Percentiles rank a stretch among this genome's conserved stretches.
These are phyloP conservation scores for Candida sithepensis DNA, from an alignment of 805 yeast genomes.

Conservation along the genomic window DNA sequence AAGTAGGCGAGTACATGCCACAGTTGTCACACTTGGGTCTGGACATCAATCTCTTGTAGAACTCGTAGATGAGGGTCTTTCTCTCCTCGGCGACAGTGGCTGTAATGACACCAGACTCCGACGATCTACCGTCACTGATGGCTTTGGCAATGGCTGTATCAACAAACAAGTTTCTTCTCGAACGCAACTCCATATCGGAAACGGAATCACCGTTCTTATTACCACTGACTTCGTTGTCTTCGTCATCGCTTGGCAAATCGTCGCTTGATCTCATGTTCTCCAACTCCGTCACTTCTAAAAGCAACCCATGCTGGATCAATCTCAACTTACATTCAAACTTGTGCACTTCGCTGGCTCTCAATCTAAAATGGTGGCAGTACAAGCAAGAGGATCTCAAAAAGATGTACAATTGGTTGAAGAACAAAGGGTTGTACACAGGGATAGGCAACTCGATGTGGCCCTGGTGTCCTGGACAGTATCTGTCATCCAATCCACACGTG, in stretches of 20 bases:
- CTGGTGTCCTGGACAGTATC: conserved; percentile 95
- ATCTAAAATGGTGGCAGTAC: conserved; percentile 83
- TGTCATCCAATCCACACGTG: conserved; percentile 94
- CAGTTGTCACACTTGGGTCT: conserved; percentile 94
- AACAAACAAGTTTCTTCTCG: conserved; percentile 67
- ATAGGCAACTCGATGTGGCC: conserved; percentile 97
- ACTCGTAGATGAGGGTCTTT: conserved; percentile 63
- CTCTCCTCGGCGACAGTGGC: conserved; percentile 88
- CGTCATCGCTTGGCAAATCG: conserved; percentile 41
- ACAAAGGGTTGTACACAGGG: conserved; percentile 92
- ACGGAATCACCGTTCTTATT: conserved; percentile 29
- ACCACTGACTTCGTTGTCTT: conserved; percentile 44
- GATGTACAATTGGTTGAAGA: conserved; percentile 86
- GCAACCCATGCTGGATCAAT: conserved; percentile 82
- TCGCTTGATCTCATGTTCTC: conserved; percentile 55
- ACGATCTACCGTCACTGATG: conserved; percentile 68
- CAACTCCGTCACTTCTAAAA: conserved; percentile 70
- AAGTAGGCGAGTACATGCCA: conserved; percentile 90
- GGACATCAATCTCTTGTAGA: conserved; percentile 66
- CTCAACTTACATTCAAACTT: conserved; percentile 72
- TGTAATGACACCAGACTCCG: conserved; percentile 66
- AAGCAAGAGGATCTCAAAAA: conserved; percentile 82
- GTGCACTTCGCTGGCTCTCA: conserved; percentile 67
- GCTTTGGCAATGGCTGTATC: conserved; percentile 69
- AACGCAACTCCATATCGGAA: conserved; percentile 41